Conservation (phyloP, 225 moss, liverwort and hornwort genomes). For the Antitrichia curtipendula region DNA sequence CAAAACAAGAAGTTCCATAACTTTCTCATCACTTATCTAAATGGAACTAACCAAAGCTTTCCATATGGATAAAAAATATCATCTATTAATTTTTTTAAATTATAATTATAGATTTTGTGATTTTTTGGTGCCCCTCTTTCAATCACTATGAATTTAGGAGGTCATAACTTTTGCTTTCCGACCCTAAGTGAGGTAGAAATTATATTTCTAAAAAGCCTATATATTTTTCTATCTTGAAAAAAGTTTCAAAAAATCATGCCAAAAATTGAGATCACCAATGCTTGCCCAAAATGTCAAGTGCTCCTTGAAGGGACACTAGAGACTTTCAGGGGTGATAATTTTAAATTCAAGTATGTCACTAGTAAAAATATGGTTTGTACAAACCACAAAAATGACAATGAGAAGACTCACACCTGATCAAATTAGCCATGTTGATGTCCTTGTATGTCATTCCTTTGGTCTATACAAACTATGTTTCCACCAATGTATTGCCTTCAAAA, state of each 20-base stretch:
- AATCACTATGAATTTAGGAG: background rate
- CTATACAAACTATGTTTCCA: background rate
- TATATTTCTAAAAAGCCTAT: background rate
- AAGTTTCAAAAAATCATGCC: background rate
- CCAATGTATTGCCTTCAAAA: too few species aligned
- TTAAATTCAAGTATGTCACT: background rate
- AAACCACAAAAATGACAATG: background rate
- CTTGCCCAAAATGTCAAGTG: accelerated
- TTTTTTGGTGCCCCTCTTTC: background rate
- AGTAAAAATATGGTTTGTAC: accelerated
- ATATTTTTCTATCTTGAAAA: background rate
- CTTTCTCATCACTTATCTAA: background rate
- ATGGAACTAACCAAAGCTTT: background rate
- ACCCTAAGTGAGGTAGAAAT: too few species aligned
- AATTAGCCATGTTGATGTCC: background rate
- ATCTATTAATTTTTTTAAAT: background rate
- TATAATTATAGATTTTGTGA: background rate
- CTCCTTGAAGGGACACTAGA: background rate
- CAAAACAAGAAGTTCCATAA: background rate
- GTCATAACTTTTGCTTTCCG: background rate
- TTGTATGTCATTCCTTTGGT: background rate
- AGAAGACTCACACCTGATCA: background rate
- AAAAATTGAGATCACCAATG: background rate
- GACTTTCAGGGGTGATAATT: background rate
- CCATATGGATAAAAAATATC: background rate